Base-by-base conservation (phyloP, 2,329 filamentous ascomycete species). In the Dissoconium aciculare region DNA sequence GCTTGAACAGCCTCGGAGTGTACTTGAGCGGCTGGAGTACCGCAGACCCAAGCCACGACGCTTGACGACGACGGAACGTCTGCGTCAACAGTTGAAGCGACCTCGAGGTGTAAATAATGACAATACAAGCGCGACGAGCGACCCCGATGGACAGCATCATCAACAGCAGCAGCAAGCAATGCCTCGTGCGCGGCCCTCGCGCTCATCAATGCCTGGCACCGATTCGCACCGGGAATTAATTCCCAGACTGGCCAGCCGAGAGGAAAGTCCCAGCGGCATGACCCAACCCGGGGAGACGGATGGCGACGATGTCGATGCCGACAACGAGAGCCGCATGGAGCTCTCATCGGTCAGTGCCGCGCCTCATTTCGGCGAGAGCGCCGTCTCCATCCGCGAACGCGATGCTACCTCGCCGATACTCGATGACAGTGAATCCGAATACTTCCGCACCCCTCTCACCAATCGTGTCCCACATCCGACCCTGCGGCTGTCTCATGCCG, bases 241-340 rank as follows among this genome's bases (percentile, higher is more conserved):
- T n/a, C n/a, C n/a, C n/a, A n/a, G n/a, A n/a, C n/a, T n/a, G n/a
- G n/a, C n/a, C n/a, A n/a, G n/a, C n/a, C 19, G 19, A n/a, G 35
- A 45, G 42, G 47, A 43, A 3, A 49, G 44, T 4, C 43, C 53
- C n/a, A 53, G 49, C 30, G 55, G 51, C 27, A 51, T 62, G 34
- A 53, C 66, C 35, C 40, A 62, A 24, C 58, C 65, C 26, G 66
- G 59, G 46, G 74, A 84, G 35, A 84, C 80, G 0, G 82, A 89
- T 46, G 81, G 76, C 5, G 83, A 92, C 14, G 83, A 83, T 1
- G 85, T 94, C 46, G 85, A 93, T 45, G 19, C 19, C n/a, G 83
- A 83, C 1, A 85, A 94, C 46, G 85, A 93, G 45, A 85, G 94
- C 53, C 85, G 79, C 3, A 80, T 84, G 33, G 79, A 83, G 33